Base-by-base conservation (phyloP, 106 monocot genomes). In the Dendrobium chrysotoxum region DNA sequence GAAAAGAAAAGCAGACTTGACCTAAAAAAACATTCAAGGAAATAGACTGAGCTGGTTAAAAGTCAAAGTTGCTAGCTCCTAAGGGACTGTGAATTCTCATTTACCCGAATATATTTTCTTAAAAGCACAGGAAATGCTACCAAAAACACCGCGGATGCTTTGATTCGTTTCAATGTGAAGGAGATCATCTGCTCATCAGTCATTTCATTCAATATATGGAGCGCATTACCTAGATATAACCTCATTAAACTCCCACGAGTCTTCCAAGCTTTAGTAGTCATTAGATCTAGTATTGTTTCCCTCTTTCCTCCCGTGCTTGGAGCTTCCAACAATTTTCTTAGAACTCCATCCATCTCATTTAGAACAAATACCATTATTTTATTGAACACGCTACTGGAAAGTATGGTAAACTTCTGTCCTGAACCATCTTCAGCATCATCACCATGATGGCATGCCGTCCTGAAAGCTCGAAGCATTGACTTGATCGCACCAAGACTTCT, bases 101-200 rank as follows among this genome's bases (percentile, higher is more conserved):
- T 50, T 81, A 98, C 97, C 94, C 95, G 94, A 30, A 98, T 80
- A 84, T 92, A 98, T 83, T 98, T 98, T 76, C 97, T 85, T 75
- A 98, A 80, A 13, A 98, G 92, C 46, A 83, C 53, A 23, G 94
- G 94, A 75, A 88, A 98, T 82, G 97, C 97, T 75, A 84, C 92
- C 54, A 98, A 82, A 83, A 98, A 95, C 11, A 95, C 94, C 83
- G 86, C 84, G 26, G 98, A 99, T 79, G 90, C 88, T 79, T 87
- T 99, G 66, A 99, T 82, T 53, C 98, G 88, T 79, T 93, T 95
- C 79, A 99, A 82, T 2, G 98, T 93, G 80, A 99, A 99, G 28
- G 95, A 86, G 28, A 91, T 88, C 98, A 99, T 99, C 76, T 89
- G 89, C 78, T 99, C 95, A 82, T 99, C 98, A 15, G 95, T 99